Base-by-base conservation (phyloP, 2,329 filamentous ascomycete species). In the Fusarium chuoi region DNA sequence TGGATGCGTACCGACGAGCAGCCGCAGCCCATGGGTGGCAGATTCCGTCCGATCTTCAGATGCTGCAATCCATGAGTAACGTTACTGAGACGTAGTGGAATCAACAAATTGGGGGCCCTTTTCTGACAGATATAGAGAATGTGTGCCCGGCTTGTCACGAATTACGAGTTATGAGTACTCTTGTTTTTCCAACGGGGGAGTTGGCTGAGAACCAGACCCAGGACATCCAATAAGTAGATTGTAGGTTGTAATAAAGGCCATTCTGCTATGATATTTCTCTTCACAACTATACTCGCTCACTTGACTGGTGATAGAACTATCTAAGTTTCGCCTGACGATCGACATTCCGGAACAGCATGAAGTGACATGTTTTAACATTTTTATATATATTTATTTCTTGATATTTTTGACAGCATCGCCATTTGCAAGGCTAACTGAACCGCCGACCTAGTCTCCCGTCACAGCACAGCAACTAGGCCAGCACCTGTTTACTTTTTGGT, bases 21-120 rank as follows among this genome's bases (percentile, higher is more conserved):
- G 94, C 93, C 68, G 74, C 70, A 1, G 75, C 82, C 9, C 95
- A 97, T 82, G 92, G 92, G 2, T 97, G 94, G 94, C 80, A 85
- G 54, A 84, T 95, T 7, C 93, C 94, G 0, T 79, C 82, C 8
- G 92, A 92, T 46, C 87, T 95, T 69, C 77, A 81, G 17, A 81
- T 85, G 70, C 86, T 76, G 26, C 54, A 56, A 87, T 75, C 84
- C 46, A 66, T 74, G 63, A 45, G 46, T 26, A 28, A n/a, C 24
- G 26, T 36, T 41, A 18, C 39, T 6, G 22, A 30, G 28, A 36
- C 4, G 12, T 33, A 63, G 60, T 62, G n/a, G 38, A 52, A n/a
- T 17, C 6, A 28, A 17, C 7, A 26, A 30, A 17, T n/a, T 12
- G 5, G 35, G 28, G 35, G 14, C 18, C 13, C 24, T 24, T 28